A percentile compares a stretch with the other conserved stretches of the same genome.
Conservation (phyloP, 2,329 filamentous ascomycete species). For the Fusarium albidum region DNA sequence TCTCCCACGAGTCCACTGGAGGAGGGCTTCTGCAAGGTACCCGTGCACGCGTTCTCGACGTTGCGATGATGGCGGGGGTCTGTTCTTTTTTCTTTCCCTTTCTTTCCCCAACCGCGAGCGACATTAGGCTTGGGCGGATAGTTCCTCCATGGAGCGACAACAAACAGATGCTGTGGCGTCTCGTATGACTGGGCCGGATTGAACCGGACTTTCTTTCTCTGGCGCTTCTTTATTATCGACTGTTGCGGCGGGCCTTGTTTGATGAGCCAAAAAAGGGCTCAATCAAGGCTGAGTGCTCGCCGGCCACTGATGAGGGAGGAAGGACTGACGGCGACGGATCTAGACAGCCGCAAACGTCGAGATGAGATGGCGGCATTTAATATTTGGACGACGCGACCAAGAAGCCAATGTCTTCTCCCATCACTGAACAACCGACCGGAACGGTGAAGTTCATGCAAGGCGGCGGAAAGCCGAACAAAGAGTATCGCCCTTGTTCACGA, state of each 20-base stretch:
- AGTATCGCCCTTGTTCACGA: slow-evolving; percentile 21
- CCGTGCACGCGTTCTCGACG: slow-evolving; percentile 26
- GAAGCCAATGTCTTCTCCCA: slow-evolving; percentile 18
- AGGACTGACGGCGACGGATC: slow-evolving; percentile 1
- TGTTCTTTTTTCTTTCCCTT: background rate
- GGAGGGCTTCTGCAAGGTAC: slow-evolving; percentile 36
- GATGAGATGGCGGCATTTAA: slow-evolving; percentile 15
- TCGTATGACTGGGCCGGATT: slow-evolving; percentile 26
- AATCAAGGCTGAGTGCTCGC: background rate
- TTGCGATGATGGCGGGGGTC: slow-evolving; percentile 19
- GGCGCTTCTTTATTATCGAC: slow-evolving; percentile 14
- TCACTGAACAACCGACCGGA: slow-evolving; percentile 8
- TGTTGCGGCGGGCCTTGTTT: slow-evolving; percentile 22
- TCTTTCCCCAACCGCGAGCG: background rate
- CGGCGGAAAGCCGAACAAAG: slow-evolving; percentile 21
- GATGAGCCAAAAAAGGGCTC: slow-evolving; percentile 7
- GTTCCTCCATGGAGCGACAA: slow-evolving; percentile 1
- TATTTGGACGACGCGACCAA: background rate
- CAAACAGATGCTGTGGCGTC: slow-evolving; percentile 26
- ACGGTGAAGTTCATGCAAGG: slow-evolving; percentile 8
- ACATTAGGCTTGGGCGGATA: background rate
- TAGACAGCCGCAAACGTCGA: slow-evolving; percentile 9
- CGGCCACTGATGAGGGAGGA: too few species aligned
- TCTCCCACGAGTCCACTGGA: slow-evolving; percentile 29
- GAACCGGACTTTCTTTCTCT: slow-evolving; percentile 23